Percentiles rank a stretch among this genome's conserved stretches.
Conservation (phyloP, 164 flowering plant genomes). For the Annona squamosa region DNA sequence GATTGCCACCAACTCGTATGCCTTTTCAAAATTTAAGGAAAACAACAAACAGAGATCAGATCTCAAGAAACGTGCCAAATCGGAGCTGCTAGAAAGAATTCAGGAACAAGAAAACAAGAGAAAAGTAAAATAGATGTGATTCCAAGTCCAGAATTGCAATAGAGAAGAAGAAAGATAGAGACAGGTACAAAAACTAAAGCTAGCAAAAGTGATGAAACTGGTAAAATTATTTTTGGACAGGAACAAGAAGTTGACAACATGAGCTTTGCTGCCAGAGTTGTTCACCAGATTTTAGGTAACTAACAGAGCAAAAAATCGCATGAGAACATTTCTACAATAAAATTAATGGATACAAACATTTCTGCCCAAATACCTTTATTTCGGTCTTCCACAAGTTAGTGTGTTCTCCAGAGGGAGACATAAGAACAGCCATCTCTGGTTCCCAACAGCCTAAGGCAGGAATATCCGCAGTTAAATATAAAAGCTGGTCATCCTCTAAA, state of each 20-base stretch:
- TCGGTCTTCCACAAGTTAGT: slow-evolving; percentile 56
- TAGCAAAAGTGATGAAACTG: no score
- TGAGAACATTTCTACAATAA: neutral
- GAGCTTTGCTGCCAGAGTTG: no score
- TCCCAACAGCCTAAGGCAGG: slow-evolving; percentile 52
- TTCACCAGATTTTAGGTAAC: no score
- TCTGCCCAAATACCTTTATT: slow-evolving; percentile 35
- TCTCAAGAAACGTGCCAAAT: neutral
- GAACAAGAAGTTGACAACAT: no score
- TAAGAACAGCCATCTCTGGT: slow-evolving; percentile 49
- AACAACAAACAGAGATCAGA: neutral
- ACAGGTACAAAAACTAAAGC: no score
- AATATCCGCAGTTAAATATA: slow-evolving; percentile 56
- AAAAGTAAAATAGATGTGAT: no score
- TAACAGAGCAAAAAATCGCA: no score
- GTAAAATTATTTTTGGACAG: no score
- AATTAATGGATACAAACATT: neutral
- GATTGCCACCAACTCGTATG: neutral
- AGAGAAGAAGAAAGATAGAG: no score
- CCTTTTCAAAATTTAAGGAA: neutral
- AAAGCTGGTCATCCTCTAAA: slow-evolving; percentile 43
- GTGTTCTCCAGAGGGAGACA: slow-evolving; percentile 43
- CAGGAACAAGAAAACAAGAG: no score
- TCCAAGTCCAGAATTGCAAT: no score
- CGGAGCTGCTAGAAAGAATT: no score